Conservation (phyloP, 768 basidiomycete species). For the Chlorophyllum brunneum region DNA sequence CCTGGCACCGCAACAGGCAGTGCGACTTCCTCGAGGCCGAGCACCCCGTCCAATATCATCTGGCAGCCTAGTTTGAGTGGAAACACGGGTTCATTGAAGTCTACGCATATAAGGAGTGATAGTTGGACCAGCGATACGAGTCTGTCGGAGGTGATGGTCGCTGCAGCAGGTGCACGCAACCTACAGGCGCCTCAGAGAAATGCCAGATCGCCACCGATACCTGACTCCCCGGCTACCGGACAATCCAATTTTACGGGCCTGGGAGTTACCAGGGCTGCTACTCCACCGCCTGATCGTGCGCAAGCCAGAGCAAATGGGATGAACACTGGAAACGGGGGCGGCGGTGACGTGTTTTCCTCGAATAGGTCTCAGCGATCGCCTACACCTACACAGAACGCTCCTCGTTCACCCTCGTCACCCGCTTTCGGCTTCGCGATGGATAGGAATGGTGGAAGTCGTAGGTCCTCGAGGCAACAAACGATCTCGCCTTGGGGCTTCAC, state of each 20-base stretch:
- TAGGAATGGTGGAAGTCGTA: slow-evolving; percentile 35
- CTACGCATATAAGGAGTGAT: slow-evolving; percentile 51
- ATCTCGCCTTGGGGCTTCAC: slow-evolving; percentile 48
- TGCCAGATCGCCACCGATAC: background rate
- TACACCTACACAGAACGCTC: slow-evolving; percentile 59
- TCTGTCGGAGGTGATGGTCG: slow-evolving; percentile 3
- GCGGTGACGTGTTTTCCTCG: slow-evolving; percentile 8
- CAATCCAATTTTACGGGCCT: background rate
- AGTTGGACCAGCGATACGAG: slow-evolving; percentile 49
- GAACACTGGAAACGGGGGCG: background rate
- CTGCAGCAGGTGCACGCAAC: background rate
- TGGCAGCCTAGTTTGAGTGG: slow-evolving; percentile 44
- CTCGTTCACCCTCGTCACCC: slow-evolving; percentile 53
- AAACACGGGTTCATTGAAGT: slow-evolving; percentile 14
- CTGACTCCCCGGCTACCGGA: background rate
- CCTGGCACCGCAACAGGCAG: background rate
- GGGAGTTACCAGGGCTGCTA: background rate
- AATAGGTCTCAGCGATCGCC: slow-evolving; percentile 44
- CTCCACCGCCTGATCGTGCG: slow-evolving; percentile 10
- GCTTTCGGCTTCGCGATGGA: slow-evolving; percentile 40
- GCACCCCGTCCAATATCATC: slow-evolving; percentile 70
- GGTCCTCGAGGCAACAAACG: slow-evolving; percentile 53
- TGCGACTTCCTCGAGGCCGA: slow-evolving; percentile 45
- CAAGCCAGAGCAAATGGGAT: background rate
- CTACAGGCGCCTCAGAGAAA: slow-evolving; percentile 5